Evolutionary conservation across 306 rosid species (phyloP), one percentile per base, ranked within the genome.

Genomic region (Sicyos baderoa): DNA sequence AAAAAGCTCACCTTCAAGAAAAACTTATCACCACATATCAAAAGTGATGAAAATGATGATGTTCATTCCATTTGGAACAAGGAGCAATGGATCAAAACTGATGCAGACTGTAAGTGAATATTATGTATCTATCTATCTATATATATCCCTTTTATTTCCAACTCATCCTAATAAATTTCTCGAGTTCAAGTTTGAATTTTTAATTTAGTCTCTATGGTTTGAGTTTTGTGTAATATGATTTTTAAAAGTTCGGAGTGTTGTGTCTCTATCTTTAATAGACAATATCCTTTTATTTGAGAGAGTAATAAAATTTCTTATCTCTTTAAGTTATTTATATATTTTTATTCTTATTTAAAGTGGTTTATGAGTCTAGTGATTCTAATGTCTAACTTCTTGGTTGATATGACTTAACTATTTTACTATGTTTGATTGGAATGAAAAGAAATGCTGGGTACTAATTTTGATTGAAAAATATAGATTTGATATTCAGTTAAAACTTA

Each of bases 71-170:
- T 71, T 52, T 88, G 78, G 63, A 88, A 84, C 78, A 79, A 64
- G 73, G 95, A 88, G 83, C 97, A 84, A 64, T 90, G 95, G 95
- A 86, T 90, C 85, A 88, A 83, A 80, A 88, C 97, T 52, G 97
- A 88, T 1, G 35, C 35, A 29, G 35, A 29, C 35, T 29, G 35
- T 29, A 29, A 29, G 35, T 29, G 35, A 29, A n/a, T n/a, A n/a
- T n/a, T n/a, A 29, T 29, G 35, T 29, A 29, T 29, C 35, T 29
- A 25, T 3, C 29, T 25, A 25, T 25, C 29, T 25, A 25, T 25
- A 29, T 29, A 29, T 29, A 29, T 29, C 35, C 35, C 35, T 29
- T 29, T 29, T 2, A 2, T 29, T 78, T 29, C 15, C 29, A 7
- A 47, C 53, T 52, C 21, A 3, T 47, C 15, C 49, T 0, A 65